Evolutionary conservation across 805 yeast genomes (phyloP), one percentile per base, ranked within the genome.

Genomic region (Metschnikowia matae): DNA sequence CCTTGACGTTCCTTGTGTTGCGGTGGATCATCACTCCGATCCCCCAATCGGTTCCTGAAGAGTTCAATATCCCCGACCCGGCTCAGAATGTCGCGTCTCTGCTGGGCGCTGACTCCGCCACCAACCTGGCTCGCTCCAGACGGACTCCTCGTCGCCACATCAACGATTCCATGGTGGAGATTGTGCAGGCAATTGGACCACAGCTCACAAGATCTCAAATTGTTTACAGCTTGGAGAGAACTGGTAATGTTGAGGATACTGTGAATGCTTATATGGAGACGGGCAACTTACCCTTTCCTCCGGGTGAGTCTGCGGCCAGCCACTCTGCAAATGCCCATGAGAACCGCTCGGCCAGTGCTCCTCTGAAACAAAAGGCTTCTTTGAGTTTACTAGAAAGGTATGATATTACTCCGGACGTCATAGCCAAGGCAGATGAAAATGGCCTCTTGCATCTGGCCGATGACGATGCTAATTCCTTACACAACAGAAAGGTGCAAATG

Each of bases 141-240:
- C 41, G 49, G 48, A 59, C 56, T 34, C 48, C 50, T 38, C 70
- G 77, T 43, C 77, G 87, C 50, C 70, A 65, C 13, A 83, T 85
- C 20, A 82, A 85, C 3, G 73, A 72, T 4, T 80, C 79, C 50
- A 92, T 92, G 98, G 75, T 92, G 40, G 94, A 86, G 55, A 84
- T 87, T 0, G 97, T 92, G 2, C 87, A 83, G 58, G 82, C 89
- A 39, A 74, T 92, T 49, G 96, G 90, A 0, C 97, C 97, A 3
- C 73, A 74, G 18, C 69, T 88, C 32, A 74, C 87, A 1, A 77
- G 69, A 3, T 87, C 79, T 6, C 95, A 87, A 62, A 89, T 94
- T 53, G 74, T 83, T 53, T 74, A 75, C 54, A 96, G 87, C 63
- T 76, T 94, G 54, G 82, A 84, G 60, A 74, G 81, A 52, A 82